phyloP scores from a whole-genome alignment of 345 rosid species.

The Combretum micranthum region DNA sequence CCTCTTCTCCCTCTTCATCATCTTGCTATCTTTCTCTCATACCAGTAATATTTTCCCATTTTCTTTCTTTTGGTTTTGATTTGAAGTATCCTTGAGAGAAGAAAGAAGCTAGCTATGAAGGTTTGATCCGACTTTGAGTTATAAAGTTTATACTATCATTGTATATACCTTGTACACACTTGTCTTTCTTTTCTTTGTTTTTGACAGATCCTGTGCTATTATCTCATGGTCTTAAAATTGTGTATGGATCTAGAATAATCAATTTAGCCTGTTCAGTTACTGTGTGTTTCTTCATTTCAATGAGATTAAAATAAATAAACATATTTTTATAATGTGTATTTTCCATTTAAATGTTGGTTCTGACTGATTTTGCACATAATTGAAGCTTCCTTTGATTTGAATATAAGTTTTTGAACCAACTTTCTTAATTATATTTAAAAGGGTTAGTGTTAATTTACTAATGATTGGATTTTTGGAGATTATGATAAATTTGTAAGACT shows the following conservation, averaged over 20 bases:
- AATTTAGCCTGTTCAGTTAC: too few species aligned
- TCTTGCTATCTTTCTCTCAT: constrained; percentile 3
- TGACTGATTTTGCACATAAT: too few species aligned
- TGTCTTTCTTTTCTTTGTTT: constrained; percentile 9
- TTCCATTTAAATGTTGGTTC: too few species aligned
- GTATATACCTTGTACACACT: constrained; percentile 3
- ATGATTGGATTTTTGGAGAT: too few species aligned
- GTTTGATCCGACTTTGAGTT: background rate
- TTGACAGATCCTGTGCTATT: constrained; percentile 1
- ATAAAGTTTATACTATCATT: background rate
- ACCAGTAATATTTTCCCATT: too few species aligned
- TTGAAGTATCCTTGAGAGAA: background rate
- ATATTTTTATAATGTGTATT: too few species aligned
- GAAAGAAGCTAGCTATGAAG: background rate
- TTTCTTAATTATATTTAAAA: too few species aligned
- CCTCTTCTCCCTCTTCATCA: background rate
- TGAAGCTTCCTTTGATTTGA: too few species aligned
- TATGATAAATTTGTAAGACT: background rate
- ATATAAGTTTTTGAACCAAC: too few species aligned
- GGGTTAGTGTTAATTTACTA: too few species aligned
- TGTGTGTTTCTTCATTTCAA: too few species aligned
- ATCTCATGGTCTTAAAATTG: background rate
- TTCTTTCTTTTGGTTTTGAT: background rate
- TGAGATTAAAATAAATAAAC: too few species aligned
- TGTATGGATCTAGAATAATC: constrained; percentile 5